These are phyloP conservation scores for rapeseed (Brassica napus) DNA, from an alignment of 345 rosid genomes.

Conservation along the genomic window Da-Ae NC_063448.1:45975501-45976000, in stretches of 20 bases:
- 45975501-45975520: background rate
- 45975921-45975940: background rate
- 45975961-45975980: background rate
- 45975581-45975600: slow-evolving; percentile 7
- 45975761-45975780: background rate
- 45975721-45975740: background rate
- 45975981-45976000: background rate
- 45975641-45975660: background rate
- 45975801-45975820: background rate
- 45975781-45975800: slow-evolving; percentile 4
- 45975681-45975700: background rate
- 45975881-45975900: background rate
- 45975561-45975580: background rate
- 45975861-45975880: background rate
- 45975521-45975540: background rate
- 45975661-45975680: background rate
- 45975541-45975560: background rate
- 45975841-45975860: slow-evolving; percentile 13
- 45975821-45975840: slow-evolving; percentile 17
- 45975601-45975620: background rate
- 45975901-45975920: background rate
- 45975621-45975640: background rate
- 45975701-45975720: background rate
- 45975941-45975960: background rate
- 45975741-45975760: background rate